Evolutionary conservation across 2,329 filamentous ascomycete species (phyloP).

Genomic region (Cordyceps cateniannulata): DNA sequence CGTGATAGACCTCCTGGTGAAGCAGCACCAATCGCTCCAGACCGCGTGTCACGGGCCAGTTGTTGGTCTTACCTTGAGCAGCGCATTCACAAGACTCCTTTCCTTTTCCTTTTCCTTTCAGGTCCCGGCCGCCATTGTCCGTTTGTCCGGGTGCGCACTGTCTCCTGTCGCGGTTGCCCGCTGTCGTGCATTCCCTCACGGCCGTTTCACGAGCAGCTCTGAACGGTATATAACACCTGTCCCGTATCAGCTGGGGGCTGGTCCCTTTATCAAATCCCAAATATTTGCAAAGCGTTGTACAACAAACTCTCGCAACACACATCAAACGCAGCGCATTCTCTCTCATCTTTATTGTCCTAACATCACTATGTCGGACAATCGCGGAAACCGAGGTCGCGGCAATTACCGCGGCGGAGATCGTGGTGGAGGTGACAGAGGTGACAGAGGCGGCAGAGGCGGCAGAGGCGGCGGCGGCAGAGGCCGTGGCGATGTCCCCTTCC

Average conservation of each 20-base stretch:
- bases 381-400: not conserved
- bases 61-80: not conserved
- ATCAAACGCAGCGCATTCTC: not conserved
- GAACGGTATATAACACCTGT: not conserved
- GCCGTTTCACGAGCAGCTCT: not conserved
- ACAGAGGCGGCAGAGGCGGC: slow-evolving; percentile 12
- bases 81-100: not conserved
- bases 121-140: not conserved
- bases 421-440: not conserved
- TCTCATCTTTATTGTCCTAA: not conserved
- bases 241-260: not conserved
- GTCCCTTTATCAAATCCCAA: not conserved
- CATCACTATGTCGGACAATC: not conserved
- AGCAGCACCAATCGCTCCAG: not conserved
- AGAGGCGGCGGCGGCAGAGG: slow-evolving; percentile 15
- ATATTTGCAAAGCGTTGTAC: not conserved
- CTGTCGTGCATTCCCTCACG: not conserved
- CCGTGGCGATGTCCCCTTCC: not conserved
- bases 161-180: not conserved
- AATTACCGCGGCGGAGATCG: not conserved
- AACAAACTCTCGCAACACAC: not conserved
- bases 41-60: not conserved
- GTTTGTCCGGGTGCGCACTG: not conserved
- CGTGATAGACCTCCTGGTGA: not conserved
- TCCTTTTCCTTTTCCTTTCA: not conserved